Percentiles rank a stretch among this genome's conserved stretches.
Evolutionary conservation across 345 rosid species (phyloP).

Genomic region (Sisymbrium irio): DNA sequence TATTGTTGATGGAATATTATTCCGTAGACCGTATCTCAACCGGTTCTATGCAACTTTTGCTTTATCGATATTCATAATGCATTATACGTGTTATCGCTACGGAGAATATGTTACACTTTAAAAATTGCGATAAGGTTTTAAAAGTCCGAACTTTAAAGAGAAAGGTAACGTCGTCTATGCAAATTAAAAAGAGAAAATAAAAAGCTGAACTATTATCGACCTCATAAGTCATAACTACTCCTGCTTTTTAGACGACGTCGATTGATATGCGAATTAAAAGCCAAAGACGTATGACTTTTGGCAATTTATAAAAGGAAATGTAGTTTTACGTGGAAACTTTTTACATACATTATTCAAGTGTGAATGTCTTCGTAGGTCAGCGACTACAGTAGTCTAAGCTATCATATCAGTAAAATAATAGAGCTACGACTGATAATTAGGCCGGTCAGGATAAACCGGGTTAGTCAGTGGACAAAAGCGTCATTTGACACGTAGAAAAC

Average conservation of each 20-base stretch:
- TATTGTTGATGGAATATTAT: slow-evolving; percentile 7
- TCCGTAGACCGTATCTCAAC: not conserved
- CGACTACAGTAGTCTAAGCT: not conserved
- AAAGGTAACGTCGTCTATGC: slow-evolving; percentile 9
- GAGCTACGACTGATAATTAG: no score
- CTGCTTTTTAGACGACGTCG: slow-evolving; percentile 16
- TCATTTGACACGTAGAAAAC: not conserved
- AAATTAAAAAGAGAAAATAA: not conserved
- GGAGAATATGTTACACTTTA: slow-evolving; percentile 5
- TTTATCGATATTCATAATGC: slow-evolving; percentile 20
- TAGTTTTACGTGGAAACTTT: not conserved
- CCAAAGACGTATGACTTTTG: slow-evolving; percentile 14
- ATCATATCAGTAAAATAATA: not conserved
- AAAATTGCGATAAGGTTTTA: slow-evolving; percentile 12
- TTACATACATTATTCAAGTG: not conserved
- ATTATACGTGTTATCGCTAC: slow-evolving; percentile 17
- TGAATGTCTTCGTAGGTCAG: not conserved
- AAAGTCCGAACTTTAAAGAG: slow-evolving; percentile 3
- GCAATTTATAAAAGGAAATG: not conserved
- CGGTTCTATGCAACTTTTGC: slow-evolving; percentile 11
- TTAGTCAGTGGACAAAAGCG: slow-evolving; percentile 15
- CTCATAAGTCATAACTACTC: not conserved
- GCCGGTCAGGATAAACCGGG: not conserved
- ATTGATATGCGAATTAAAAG: not conserved
- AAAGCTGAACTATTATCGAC: slow-evolving; percentile 10